phyloP scores from a whole-genome alignment of 2,329 filamentous ascomycete species.

The Ophiostoma sp. region DNA sequence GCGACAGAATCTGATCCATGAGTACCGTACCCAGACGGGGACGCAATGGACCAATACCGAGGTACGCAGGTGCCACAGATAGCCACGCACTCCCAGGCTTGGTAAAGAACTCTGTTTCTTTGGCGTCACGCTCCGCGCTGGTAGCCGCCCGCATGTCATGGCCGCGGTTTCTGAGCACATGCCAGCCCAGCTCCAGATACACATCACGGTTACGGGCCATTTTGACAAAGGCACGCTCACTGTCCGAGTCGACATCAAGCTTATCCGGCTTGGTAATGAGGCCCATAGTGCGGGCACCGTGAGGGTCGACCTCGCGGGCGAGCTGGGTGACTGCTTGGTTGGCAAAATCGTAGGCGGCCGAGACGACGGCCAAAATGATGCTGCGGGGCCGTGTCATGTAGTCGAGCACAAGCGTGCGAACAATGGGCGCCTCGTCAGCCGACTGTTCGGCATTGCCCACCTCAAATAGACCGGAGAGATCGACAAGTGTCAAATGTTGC shows the following conservation, averaged over 20 bases:
- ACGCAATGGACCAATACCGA: conserved; percentile 53
- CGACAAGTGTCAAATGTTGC: conserved; percentile 58
- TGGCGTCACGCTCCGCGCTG: conserved; percentile 40
- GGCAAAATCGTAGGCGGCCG: conserved; percentile 57
- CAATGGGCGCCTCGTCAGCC: conserved; percentile 45
- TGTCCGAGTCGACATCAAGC: conserved; percentile 40
- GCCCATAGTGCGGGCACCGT: conserved; percentile 50
- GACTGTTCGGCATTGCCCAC: conserved; percentile 50
- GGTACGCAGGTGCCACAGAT: conserved; percentile 36
- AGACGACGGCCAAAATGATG: conserved; percentile 61
- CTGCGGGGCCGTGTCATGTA: conserved; percentile 60
- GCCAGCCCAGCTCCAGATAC: conserved; percentile 53
- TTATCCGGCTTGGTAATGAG: conserved; percentile 60
- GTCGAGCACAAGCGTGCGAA: conserved; percentile 48
- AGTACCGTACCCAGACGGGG: conserved; percentile 53
- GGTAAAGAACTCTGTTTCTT: conserved; percentile 47
- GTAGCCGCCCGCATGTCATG: conserved; percentile 40
- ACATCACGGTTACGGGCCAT: conserved; percentile 50
- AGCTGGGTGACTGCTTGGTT: conserved; percentile 58
- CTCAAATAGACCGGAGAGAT: conserved; percentile 58
- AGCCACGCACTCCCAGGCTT: conserved; percentile 42
- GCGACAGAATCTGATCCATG: conserved; percentile 45
- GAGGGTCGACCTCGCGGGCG: conserved; percentile 42
- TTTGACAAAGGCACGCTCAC: conserved; percentile 42
- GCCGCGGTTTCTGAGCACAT: conserved; percentile 51